Base-by-base conservation (phyloP, 1,284 basidiomycete genomes). In the Filobasidium uniguttulatum region DNA sequence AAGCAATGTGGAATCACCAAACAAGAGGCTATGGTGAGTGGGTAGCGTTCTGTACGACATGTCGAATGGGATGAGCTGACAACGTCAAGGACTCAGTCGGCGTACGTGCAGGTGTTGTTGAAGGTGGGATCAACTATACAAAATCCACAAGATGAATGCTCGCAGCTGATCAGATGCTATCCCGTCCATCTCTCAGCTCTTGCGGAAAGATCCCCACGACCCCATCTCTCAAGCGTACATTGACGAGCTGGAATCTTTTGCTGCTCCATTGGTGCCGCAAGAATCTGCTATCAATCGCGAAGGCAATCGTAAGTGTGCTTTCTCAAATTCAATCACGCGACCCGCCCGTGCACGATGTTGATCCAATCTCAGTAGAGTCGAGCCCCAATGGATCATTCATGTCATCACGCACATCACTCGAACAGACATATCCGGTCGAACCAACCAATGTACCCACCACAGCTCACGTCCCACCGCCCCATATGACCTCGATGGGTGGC, bases 1-100 rank as follows among this genome's bases (percentile, higher is more conserved):
- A 90, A 88, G 62, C 85, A 91, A 62, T 82, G 81, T 57, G 87
- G 90, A 56, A 65, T 89, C 30, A 77, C 82, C 52, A 66, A 78
- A 28, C 77, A 76, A 53, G 85, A 91, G 63, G 89, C 89, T 1
- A 94, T 43, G 40, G 40, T 43, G 23, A 28, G 14, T n/a, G n/a
- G n/a, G n/a, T n/a, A n/a, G n/a, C n/a, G n/a, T n/a, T n/a, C n/a
- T n/a, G n/a, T n/a, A n/a, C n/a, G n/a, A n/a, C n/a, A n/a, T n/a
- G n/a, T n/a, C n/a, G n/a, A n/a, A n/a, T n/a, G n/a, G n/a, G n/a
- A n/a, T n/a, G n/a, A n/a, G n/a, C n/a, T n/a, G n/a, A n/a, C n/a
- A n/a, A n/a, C n/a, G n/a, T n/a, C n/a, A n/a, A n/a, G n/a, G n/a
- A n/a, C n/a, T n/a, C n/a, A n/a, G n/a, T n/a, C 22, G 9, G 26